Evolutionary conservation across 805 yeast species (phyloP), one percentile per base, ranked within the genome.

Genomic region (Scheffersomyces spartinae): DNA sequence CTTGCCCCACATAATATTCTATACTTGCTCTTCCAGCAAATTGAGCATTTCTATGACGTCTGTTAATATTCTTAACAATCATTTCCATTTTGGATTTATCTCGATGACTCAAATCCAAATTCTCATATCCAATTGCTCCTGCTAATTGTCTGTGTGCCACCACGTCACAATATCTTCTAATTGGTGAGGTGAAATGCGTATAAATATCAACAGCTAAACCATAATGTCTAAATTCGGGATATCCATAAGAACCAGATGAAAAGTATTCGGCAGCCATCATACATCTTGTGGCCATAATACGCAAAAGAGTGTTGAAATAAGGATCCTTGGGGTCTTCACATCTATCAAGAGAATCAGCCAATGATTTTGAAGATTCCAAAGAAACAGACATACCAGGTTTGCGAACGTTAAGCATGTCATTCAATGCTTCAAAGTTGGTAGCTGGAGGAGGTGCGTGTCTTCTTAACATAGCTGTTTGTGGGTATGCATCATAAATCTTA

Each of bases 231-330:
- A 83, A 91, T 36, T 91, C 98, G 9, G 93, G 74, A 45, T 84
- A 83, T 7, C 94, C 81, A 43, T 66, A 83, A 9, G 80, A 74
- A 6, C 99, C 97, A 0, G 95, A 72, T 7, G 93, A 75, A 58
- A 91, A 91, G 47, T 91, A 91, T 48, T 88, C 96, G 2, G 99
- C 99, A 2, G 98, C 95, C 80, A 85, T 83, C 98, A 91, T 91
- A 55, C 97, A 88, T 43, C 99, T 70, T 0, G 99, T 91, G 6
- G 96, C 91, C 94, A 91, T 79, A 37, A 91, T 91, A 52, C 99
- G 75, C 5, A 88, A 64, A 40, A 91, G 64, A 0, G 96, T 91
- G 53, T 91, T 91, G 68, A 91, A 84, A 46, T 83, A 91, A 5
- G 86, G 78, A 50, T 91, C 97, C 1, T 69, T 45, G 13, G 75